phyloP scores from a whole-genome alignment of 176 grass and related monocot species.

The Hsuehochloa calcarea region DNA sequence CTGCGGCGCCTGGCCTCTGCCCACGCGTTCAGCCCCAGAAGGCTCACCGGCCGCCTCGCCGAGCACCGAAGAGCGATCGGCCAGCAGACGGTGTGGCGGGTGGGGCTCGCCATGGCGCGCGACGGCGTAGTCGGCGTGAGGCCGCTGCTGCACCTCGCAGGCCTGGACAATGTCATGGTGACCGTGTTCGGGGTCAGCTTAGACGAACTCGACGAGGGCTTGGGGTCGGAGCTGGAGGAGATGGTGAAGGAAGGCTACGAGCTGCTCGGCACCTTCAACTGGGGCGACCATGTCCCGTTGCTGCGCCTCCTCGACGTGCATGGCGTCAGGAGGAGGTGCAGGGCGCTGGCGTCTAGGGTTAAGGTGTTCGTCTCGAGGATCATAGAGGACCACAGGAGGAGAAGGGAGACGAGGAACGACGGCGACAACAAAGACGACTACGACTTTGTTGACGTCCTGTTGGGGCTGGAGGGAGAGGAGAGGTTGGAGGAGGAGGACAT shows the following conservation, averaged over 20 bases:
- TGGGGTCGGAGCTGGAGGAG: slow-evolving; percentile 24
- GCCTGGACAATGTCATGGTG: slow-evolving; percentile 44
- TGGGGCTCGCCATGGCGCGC: background rate
- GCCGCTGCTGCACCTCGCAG: slow-evolving; percentile 17
- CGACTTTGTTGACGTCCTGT: slow-evolving; percentile 44
- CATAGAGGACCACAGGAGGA: slow-evolving; percentile 25
- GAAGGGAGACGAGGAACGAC: background rate
- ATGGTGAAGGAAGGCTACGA: slow-evolving; percentile 51
- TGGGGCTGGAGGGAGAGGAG: slow-evolving; percentile 30
- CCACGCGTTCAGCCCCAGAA: slow-evolving; percentile 19
- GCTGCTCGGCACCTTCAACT: slow-evolving; percentile 40
- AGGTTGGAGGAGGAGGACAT: slow-evolving; percentile 45
- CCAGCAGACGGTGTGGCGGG: slow-evolving; percentile 19
- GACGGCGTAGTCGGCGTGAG: background rate
- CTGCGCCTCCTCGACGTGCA: slow-evolving; percentile 36
- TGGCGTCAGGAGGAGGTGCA: slow-evolving; percentile 3
- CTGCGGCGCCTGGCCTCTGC: slow-evolving; percentile 28
- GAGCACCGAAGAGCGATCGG: slow-evolving; percentile 27
- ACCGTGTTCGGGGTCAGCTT: slow-evolving; percentile 37
- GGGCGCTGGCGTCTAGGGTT: slow-evolving; percentile 28
- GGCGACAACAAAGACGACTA: background rate
- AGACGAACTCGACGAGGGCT: slow-evolving; percentile 20
- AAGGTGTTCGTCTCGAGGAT: slow-evolving; percentile 35
- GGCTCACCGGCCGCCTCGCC: slow-evolving; percentile 18
- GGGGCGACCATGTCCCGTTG: slow-evolving; percentile 39